Evolutionary conservation across 495 filamentous ascomycete species (phyloP), one percentile per base, ranked within the genome.

Genomic region (Penicillium ucsense): DNA sequence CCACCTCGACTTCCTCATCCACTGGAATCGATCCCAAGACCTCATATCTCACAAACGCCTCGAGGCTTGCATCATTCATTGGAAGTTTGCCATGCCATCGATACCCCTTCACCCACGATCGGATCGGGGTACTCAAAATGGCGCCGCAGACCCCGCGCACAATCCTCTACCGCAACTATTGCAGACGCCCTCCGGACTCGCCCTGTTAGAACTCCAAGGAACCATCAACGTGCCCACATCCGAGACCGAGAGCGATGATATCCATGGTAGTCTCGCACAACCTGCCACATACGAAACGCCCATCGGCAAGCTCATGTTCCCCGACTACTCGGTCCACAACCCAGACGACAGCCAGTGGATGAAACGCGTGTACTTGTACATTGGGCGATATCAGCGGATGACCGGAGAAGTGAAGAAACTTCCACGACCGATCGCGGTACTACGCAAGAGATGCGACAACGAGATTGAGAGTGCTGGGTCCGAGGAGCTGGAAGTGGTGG

Each of bases 331-430:
- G 29, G 53, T 70, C 4, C 59, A 70, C 38, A 70, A 64, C 30
- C 70, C 69, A 6, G 69, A 70, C 4, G 68, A 71, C 43, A 80
- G 74, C 6, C 73, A 74, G 20, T 94, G 89, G 90, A 92, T 91
- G 86, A 92, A 89, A 64, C 70, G 76, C 35, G 88, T 87, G 29
- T 87, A 92, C 63, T 63, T 97, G 33, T 95, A 89, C 59, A 78
- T 96, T 4, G 92, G 92, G 8, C 76, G 82, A 63, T 85, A 96
- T 59, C 92, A 98, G 68, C 77, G 91, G 41, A 76, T 98, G 62
- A 85, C 81, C 1, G 92, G 92, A 7, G 89, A 97, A 62, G 82
- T 94, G 6, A 94, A 89, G 77, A 92, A 87, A 57, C 62, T 97
- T 5, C 71, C 73, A 4, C 84, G 80, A 48, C 81, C 90, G 8